Evolutionary conservation across 23 red algal genomes (phyloP).

Genomic region (Porphyridium purpureum): DNA sequence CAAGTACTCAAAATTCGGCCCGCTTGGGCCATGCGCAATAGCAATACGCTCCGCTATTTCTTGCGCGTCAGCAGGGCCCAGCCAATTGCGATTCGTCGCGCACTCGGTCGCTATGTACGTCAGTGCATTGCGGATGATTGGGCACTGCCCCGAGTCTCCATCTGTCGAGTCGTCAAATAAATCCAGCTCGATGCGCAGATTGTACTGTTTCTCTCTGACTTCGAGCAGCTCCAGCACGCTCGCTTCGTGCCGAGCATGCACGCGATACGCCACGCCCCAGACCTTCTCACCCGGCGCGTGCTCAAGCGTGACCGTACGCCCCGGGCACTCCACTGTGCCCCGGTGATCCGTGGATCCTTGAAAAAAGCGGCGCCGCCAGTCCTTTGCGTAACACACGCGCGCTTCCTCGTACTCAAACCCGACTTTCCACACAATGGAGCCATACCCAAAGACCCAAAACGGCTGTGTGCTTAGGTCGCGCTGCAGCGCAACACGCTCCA

Average conservation of each 20-base stretch:
- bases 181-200: no score
- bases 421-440: neutral
- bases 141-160: no score
- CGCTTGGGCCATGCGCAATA: neutral
- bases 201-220: neutral
- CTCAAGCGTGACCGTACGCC: slow-evolving; percentile 3
- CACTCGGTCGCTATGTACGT: no score
- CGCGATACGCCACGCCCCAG: neutral
- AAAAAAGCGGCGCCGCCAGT: neutral
- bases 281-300: neutral
- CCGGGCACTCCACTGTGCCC: slow-evolving; percentile 1
- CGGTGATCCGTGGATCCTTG: slow-evolving; percentile 6
- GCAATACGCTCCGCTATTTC: neutral
- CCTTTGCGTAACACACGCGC: neutral
- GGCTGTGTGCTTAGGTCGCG: no score
- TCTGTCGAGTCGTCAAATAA: no score
- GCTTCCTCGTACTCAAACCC: neutral
- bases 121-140: no score
- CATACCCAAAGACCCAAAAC: neutral
- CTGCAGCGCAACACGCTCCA: no score
- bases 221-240: slow-evolving; percentile 1
- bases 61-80: neutral
- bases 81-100: no score
- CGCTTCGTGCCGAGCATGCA: neutral
- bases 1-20: neutral